Evolutionary conservation across 2,329 filamentous ascomycete species (phyloP).

Genomic region (Sarocladium strictum): DNA sequence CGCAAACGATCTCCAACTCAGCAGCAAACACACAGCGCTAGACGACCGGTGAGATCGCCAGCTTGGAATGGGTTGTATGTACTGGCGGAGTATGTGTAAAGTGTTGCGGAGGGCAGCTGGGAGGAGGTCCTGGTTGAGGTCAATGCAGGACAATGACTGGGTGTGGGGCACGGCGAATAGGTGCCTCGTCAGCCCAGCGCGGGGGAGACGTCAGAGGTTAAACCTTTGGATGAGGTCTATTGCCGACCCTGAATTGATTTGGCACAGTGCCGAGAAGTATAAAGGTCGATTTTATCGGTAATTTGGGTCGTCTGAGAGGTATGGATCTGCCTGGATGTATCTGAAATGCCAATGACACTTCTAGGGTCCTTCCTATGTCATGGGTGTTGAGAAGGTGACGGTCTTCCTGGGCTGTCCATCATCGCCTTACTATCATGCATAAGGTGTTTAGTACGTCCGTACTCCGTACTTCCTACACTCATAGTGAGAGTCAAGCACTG

Average conservation of each 20-base stretch:
- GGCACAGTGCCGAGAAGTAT: neutral
- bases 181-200: constrained; percentile 10
- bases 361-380: neutral
- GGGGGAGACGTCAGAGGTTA: neutral
- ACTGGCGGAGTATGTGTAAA: neutral
- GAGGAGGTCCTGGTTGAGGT: neutral
- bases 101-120: neutral
- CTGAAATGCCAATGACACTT: neutral
- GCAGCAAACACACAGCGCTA: constrained; percentile 7
- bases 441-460: neutral
- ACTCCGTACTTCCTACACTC: no score
- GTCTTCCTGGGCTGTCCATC: neutral
- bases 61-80: constrained; percentile 4
- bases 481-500: no score
- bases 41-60: neutral
- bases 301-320: neutral
- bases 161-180: constrained; percentile 5
- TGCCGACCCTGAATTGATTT: neutral
- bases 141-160: neutral
- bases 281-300: neutral
- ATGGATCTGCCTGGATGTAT: neutral
- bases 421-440: neutral
- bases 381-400: neutral
- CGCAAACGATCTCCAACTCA: neutral
- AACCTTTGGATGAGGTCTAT: neutral